These are phyloP conservation scores for Cerrena zonata DNA, from an alignment of 1,284 basidiomycete genomes.

Conservation along the genomic window DNA sequence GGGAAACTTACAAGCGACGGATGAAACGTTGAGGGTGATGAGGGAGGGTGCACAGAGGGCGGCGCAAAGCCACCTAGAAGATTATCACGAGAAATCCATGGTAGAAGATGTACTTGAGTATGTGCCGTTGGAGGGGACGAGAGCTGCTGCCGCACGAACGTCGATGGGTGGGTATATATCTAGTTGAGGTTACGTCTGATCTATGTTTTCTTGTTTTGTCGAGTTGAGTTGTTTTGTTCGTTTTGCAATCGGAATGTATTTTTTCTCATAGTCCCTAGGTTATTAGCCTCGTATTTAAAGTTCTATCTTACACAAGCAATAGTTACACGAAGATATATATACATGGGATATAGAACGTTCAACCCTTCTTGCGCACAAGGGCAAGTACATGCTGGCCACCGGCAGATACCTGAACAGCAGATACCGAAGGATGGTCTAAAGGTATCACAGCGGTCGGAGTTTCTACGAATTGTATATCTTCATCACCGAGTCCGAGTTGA, in stretches of 20 bases:
- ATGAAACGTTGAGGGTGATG: neutral
- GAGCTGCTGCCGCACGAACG: neutral
- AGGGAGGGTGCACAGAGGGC: neutral
- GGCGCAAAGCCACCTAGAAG: neutral
- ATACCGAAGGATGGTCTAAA: constrained; percentile 61
- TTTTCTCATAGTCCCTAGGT: too few relatives aligned
- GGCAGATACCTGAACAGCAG: constrained; percentile 55
- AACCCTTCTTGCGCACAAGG: constrained; percentile 46
- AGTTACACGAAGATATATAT: too few relatives aligned
- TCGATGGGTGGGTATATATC: neutral
- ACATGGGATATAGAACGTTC: neutral
- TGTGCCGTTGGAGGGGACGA: neutral
- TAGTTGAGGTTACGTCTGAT: too few relatives aligned
- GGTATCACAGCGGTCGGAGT: constrained; percentile 63
- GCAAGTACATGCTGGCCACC: constrained; percentile 71
- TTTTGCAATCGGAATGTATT: too few relatives aligned
- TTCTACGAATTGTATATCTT: constrained; percentile 50
- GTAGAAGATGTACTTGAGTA: neutral
- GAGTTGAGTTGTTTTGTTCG: too few relatives aligned
- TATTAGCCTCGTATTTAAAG: too few relatives aligned
- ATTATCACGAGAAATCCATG: neutral
- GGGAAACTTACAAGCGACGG: neutral
- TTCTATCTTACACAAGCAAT: too few relatives aligned
- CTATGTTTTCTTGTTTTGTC: too few relatives aligned
- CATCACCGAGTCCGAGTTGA: constrained; percentile 60